Evolutionary conservation across 352 stramenopile genomes (phyloP).

Genomic region (Pythium insidiosum): DNA sequence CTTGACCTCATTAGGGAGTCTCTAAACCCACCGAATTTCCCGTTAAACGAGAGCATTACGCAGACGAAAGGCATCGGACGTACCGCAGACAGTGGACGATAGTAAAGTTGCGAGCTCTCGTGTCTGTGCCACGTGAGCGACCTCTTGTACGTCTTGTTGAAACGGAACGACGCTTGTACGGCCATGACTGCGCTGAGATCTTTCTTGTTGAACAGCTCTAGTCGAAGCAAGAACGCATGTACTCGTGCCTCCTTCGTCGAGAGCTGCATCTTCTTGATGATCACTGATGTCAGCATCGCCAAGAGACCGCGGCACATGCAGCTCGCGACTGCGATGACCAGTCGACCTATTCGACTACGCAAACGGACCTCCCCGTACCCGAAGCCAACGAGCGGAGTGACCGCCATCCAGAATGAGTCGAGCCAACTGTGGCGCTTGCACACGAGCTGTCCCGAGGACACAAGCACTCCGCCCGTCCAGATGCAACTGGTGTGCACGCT

Average conservation of each 20-base stretch:
- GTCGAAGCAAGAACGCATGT: conserved; percentile 54
- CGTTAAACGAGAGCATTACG: not conserved
- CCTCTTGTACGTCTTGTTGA: conserved; percentile 51
- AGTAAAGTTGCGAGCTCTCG: conserved; percentile 32
- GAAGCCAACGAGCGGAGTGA: conserved; percentile 37
- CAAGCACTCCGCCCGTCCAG: no score
- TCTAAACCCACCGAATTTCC: no score
- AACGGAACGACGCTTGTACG: conserved; percentile 57
- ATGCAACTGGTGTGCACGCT: conserved; percentile 33
- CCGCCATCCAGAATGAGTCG: conserved; percentile 36
- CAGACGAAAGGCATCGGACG: conserved; percentile 1
- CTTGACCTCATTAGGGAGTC: conserved; percentile 65
- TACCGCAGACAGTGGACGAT: conserved; percentile 51
- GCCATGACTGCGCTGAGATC: conserved; percentile 56
- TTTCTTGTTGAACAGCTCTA: conserved; percentile 54
- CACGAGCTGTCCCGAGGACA: not conserved
- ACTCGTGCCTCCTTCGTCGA: conserved; percentile 55
- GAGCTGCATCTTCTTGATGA: conserved; percentile 60
- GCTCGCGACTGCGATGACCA: conserved; percentile 20
- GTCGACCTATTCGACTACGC: conserved; percentile 15
- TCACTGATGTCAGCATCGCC: conserved; percentile 41
- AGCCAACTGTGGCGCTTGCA: conserved; percentile 24
- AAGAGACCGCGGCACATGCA: conserved; percentile 26
- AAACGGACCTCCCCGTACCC: conserved; percentile 37
- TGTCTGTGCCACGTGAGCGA: conserved; percentile 68